Base-by-base conservation (phyloP, 805 yeast species). In the Danielia reshetovae region DNA sequence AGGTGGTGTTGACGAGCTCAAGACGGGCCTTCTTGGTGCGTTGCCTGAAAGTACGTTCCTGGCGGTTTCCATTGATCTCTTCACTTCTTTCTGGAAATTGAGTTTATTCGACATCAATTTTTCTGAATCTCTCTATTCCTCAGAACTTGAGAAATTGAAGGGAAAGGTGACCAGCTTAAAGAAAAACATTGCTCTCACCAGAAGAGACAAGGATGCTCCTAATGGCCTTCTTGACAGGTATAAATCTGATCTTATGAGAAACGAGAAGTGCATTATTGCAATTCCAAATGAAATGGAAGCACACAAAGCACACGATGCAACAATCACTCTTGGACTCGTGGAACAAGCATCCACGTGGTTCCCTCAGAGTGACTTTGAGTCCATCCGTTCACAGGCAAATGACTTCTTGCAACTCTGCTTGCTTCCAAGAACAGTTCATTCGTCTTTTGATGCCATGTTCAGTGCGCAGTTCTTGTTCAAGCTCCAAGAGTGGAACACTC, bases 381-480 rank as follows among this genome's bases (percentile, higher is more conserved):
- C 22, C 22, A 19, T 19, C 22, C 7, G 22, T 7, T 7, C 7
- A 7, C 22, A 19, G 22, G 22, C 45, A 2, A 30, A 34, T 14
- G 19, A 59, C 1, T 74, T 86, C 30, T 51, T 86, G 23, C 80
- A 81, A 40, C 55, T 59, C 34, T 86, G 96, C 55, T 47, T 86
- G 5, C 57, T 88, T 9, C 96, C 96, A 8, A 68, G 97, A 44
- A 71, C 80, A 3, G 55, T 82, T 2, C 87, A 82, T 43, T 85
- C 96, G 0, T 78, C 94, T 0, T 74, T 81, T 42, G 97, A 88
- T 60, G 95, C 96, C 0, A 65, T 83, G 0, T 89, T 63, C 52
- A 59, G 79, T 23, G 76, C 84, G 0, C 66, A 69, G 36, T 85
- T 88, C 49, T 42, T 87, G 7, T 70, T 76, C 37, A 60, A 67